Base-by-base conservation (phyloP, 768 basidiomycete genomes). In the Boletus subparvulus region DNA sequence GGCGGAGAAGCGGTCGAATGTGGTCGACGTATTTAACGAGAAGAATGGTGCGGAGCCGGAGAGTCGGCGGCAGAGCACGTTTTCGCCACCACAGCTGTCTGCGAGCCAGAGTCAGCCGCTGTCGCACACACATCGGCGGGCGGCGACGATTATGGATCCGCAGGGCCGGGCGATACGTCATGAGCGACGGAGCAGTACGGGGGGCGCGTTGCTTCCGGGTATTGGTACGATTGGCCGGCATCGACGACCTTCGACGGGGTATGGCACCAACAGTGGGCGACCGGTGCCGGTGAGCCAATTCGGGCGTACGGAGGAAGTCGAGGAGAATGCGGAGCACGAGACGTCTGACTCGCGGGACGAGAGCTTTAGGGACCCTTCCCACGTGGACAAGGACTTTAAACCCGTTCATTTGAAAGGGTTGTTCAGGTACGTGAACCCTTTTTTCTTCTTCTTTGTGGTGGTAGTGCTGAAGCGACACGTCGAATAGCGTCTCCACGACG, bases 361-460 rank as follows among this genome's bases (percentile, higher is more conserved):
- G 54, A 71, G 69, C n/a, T 77, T 77, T 55, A 77, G 73, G 58
- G 78, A 81, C 44, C 69, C 78, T n/a, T 75, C 80, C 61, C 73
- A 75, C 35, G 72, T 62, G 32, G 86, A 87, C 62, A 87, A 86
- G 73, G 89, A 92, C 55, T 88, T 92, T 67, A 98, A 98, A 76
- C 92, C 97, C 1, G 86, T 98, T 45, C 96, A 92, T 74, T 75
- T 98, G 66, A 99, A 98, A 74, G 97, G 97, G 7, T 69, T 99
- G 47, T 98, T 99, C 77, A 94, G 92, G 87, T 92, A 59, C 74
- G 52, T 51, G 26, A n/a, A 6, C 6, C 28, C 6, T 28, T 50
- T 12, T 2, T 10, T 17, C 58, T 21, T 37, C 47, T 41, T 45
- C 42, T 45, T 41, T 47, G 51, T 52, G 48, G 47, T 35, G 36